Evolutionary conservation across 192 early-diverging fungal species (phyloP), one percentile per base, ranked within the genome.

Genomic region (Piromyces finnis): DNA sequence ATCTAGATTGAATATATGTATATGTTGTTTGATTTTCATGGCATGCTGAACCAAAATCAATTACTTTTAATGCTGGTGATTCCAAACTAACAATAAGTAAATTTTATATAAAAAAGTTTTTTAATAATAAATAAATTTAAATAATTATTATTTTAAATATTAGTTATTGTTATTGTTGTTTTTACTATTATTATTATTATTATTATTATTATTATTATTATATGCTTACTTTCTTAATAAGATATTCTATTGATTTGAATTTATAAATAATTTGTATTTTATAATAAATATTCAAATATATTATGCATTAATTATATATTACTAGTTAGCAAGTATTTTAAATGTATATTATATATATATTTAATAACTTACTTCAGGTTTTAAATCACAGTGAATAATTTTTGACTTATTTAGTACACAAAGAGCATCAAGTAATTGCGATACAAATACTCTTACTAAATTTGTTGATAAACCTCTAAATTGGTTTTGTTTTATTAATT

Each of bases 41-140:
- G 83, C 96, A 98, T 0, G 97, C 96, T 5, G 94, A 95, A n/a
- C 97, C 97, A 88, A 98, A 97, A 87, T 99, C 97, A 79, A 99
- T 99, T 28, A 99, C 94, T 85, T 99, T 99, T 84, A 99, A 93
- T 12, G 91, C 90, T 9, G 97, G 95, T 59, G 93, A 93, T 83
- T 96, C 94, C 81, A 95, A 87, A 79, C 95, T 95, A n/a, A n/a
- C n/a, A n/a, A n/a, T n/a, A n/a, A n/a, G n/a, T n/a, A n/a, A n/a
- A n/a, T n/a, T n/a, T n/a, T n/a, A n/a, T n/a, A n/a, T n/a, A n/a
- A n/a, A n/a, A n/a, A n/a, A n/a, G n/a, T n/a, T n/a, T n/a, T n/a
- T n/a, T n/a, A n/a, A n/a, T n/a, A n/a, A n/a, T n/a, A n/a, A n/a
- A n/a, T n/a, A n/a, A n/a, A n/a, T n/a, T n/a, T n/a, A n/a, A n/a